Percentiles rank a stretch among this genome's conserved stretches.
phyloP scores from a whole-genome alignment of 108 stramenopile genomes.

The Cyclotella atomus region DNA sequence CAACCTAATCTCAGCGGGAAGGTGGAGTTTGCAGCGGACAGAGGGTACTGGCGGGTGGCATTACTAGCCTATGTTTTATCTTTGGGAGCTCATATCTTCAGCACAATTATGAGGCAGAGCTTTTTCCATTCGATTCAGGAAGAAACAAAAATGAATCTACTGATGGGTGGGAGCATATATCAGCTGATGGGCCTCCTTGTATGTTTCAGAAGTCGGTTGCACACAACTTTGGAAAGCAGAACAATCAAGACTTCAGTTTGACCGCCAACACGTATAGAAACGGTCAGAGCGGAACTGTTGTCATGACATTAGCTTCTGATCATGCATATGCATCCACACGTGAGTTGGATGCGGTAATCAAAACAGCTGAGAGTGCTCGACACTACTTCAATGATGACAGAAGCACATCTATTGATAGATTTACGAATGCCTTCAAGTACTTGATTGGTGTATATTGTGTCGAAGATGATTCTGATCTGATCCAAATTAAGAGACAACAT shows the following conservation, averaged over 20 bases:
- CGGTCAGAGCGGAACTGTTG: not conserved
- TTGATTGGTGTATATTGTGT: too few relatives aligned
- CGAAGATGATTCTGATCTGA: too few relatives aligned
- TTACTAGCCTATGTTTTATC: not conserved
- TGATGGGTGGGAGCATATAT: not conserved
- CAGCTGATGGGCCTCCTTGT: not conserved
- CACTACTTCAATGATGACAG: too few relatives aligned
- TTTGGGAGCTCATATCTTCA: not conserved
- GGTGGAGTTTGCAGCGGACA: not conserved
- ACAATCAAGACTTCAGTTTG: not conserved
- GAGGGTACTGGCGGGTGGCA: not conserved
- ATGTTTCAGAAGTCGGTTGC: conserved; percentile 1
- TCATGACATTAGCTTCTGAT: not conserved
- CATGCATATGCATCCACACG: too few relatives aligned
- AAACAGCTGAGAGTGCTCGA: too few relatives aligned
- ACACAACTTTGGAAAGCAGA: not conserved
- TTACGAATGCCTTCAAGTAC: too few relatives aligned
- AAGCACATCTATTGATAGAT: too few relatives aligned
- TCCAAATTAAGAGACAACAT: too few relatives aligned
- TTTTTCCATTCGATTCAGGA: not conserved
- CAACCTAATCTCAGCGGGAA: not conserved
- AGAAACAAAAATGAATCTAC: not conserved
- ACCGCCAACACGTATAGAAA: not conserved
- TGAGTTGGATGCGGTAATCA: too few relatives aligned
- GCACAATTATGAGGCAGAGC: not conserved